Evolutionary conservation across 768 basidiomycete species (phyloP), one percentile per base, ranked within the genome.

Genomic region (Roridomyces roridus): DNA sequence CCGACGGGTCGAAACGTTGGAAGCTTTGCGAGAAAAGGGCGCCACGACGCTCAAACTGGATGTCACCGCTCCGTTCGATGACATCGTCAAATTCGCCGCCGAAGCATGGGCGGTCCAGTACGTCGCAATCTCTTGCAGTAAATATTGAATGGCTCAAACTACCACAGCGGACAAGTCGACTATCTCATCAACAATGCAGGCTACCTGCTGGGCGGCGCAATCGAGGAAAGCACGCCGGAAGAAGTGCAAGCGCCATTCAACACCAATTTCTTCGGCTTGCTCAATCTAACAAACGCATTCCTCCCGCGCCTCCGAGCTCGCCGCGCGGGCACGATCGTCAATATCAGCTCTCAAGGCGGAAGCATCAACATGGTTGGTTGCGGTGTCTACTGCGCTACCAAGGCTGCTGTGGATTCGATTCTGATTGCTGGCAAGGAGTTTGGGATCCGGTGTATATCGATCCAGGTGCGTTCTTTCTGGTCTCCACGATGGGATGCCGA

Each of bases 181-280:
- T 67, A 70, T 17, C 58, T 75, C 2, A 65, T 75, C 9, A 74
- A 73, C 54, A 70, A 72, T 28, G 69, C 68, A 7, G 68, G 66
- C 2, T 68, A 55, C 25, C 31, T 68, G 20, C 57, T 58, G 21
- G 66, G 63, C 15, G 60, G 61, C 36, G 64, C 65, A 0, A 36
- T 61, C 17, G 59, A 67, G 43, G 63, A 61, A 21, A 55, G 48
- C 44, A 62, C 29, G 11, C 45, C 55, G 3, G 62, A 67, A 39
- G 57, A 67, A 39, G 46, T 49, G n/a, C 50, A 57, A 1, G 48
- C 55, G 1, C 63, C 66, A 31, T 68, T 70, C 48, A 52, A 65
- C 47, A 66, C 67, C 12, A 71, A 72, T 61, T 62, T 72, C 25
- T 63, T 68, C 44, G 68, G 67, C 18, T 65, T 68, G 1, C 61